phyloP scores from a whole-genome alignment of 768 basidiomycete genomes.

The Serendipita indica region DNA sequence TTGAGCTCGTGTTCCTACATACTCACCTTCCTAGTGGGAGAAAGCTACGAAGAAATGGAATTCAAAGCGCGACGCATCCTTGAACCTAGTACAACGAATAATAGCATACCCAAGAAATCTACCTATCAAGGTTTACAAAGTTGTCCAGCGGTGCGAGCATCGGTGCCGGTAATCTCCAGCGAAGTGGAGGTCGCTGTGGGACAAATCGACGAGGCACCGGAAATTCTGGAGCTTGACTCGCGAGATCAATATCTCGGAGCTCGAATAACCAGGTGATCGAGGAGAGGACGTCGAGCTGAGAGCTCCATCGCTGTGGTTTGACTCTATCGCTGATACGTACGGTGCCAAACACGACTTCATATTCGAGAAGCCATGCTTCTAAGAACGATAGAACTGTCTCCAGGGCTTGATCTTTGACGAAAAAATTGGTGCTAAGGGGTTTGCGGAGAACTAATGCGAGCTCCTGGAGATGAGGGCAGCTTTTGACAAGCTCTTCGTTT shows the following conservation, averaged over 20 bases:
- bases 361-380: not conserved
- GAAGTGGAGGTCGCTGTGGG: not conserved
- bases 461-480: not conserved
- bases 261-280: not conserved
- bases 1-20: too few species aligned
- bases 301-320: not conserved
- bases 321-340: not conserved
- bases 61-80: too few species aligned
- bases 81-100: too few species aligned
- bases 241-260: not conserved
- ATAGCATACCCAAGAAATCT: too few species aligned
- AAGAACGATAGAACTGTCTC: not conserved
- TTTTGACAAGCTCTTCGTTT: not conserved
- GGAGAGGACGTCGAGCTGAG: not conserved
- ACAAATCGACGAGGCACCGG: not conserved
- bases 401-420: not conserved
- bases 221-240: not conserved
- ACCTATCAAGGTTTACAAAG: too few species aligned
- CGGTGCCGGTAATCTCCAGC: too few species aligned
- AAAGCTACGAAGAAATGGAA: too few species aligned
- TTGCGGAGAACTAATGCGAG: not conserved
- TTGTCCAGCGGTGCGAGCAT: too few species aligned
- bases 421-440: not conserved
- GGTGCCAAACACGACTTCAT: not conserved
- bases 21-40: too few species aligned